These are phyloP conservation scores for Monilinia aucupariae DNA, from an alignment of 2,329 filamentous ascomycete species.

Conservation along the genomic window DNA sequence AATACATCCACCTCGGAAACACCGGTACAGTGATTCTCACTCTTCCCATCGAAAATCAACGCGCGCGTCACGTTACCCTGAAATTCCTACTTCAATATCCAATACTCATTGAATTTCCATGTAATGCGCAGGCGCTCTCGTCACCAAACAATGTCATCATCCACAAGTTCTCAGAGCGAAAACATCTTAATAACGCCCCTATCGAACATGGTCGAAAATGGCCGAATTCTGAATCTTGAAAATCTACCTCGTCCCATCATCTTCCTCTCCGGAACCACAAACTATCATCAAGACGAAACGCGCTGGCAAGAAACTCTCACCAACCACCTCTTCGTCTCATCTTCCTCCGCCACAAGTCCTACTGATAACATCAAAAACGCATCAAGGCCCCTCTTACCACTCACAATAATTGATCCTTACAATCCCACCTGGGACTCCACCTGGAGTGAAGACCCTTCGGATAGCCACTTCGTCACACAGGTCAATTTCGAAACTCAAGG, in stretches of 20 bases:
- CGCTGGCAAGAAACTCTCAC: constrained; percentile 41
- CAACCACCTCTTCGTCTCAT: constrained; percentile 66
- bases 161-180: neutral
- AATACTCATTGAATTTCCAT: constrained; percentile 79
- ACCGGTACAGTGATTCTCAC: too few species aligned
- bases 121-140: constrained; percentile 37
- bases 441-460: constrained; percentile 46
- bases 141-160: constrained; percentile 62
- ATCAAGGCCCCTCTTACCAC: constrained; percentile 35
- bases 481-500: constrained; percentile 57
- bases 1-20: constrained; percentile 36
- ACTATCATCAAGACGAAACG: constrained; percentile 3
- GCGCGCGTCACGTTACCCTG: constrained; percentile 84
- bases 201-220: constrained; percentile 88
- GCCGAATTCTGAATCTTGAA: constrained; percentile 81
- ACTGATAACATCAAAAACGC: constrained; percentile 45
- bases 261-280: constrained; percentile 57
- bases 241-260: constrained; percentile 34
- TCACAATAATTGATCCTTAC: constrained; percentile 54
- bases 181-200: constrained; percentile 61
- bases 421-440: constrained; percentile 51
- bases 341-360: constrained; percentile 89
- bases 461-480: constrained; percentile 47
- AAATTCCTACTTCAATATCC: constrained; percentile 71
- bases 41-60: too few species aligned